These are phyloP conservation scores for Fusarium humuli DNA, from an alignment of 2,329 filamentous ascomycete species.

Conservation along the genomic window DNA sequence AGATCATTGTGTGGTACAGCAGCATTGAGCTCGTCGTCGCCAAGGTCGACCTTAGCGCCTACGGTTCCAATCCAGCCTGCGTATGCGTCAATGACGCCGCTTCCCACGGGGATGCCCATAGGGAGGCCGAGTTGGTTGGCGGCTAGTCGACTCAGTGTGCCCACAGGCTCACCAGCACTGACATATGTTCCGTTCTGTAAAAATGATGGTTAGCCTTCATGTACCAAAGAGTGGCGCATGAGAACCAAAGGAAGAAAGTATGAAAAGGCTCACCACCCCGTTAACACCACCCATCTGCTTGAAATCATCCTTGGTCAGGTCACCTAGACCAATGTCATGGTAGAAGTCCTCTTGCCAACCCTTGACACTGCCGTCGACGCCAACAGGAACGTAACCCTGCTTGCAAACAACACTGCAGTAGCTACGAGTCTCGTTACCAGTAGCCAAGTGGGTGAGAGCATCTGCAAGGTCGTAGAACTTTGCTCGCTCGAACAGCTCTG, in stretches of 20 bases:
- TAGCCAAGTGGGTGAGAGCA: conserved; percentile 93
- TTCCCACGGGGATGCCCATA: conserved; percentile 90
- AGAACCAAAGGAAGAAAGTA: conserved; percentile 31
- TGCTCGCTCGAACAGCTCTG: conserved; percentile 88
- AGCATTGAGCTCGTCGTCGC: conserved; percentile 72
- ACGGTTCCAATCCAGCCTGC: conserved; percentile 99
- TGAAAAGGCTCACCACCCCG: conserved; percentile 79
- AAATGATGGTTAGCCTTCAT: conserved; percentile 24
- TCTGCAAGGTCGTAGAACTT: conserved; percentile 98
- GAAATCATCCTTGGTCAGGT: conserved; percentile 87
- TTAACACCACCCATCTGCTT: conserved; percentile 94
- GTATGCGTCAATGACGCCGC: conserved; percentile 97
- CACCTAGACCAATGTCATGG: conserved; percentile 84
- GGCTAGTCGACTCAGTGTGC: conserved; percentile 84
- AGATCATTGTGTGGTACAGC: conserved; percentile 82
- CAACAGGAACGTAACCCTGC: conserved; percentile 96
- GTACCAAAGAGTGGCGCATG: neutral
- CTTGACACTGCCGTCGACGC: conserved; percentile 95
- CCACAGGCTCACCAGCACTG: conserved; percentile 92
- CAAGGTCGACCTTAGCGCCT: conserved; percentile 90
- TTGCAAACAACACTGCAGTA: conserved; percentile 98
- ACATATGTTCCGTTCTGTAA: conserved; percentile 87
- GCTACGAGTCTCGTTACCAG: conserved; percentile 89
- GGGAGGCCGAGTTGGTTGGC: conserved; percentile 85
- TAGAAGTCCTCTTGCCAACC: conserved; percentile 98